Evolutionary conservation across 2,329 filamentous ascomycete genomes (phyloP).

Genomic region (Aplosporella prunicola): DNA sequence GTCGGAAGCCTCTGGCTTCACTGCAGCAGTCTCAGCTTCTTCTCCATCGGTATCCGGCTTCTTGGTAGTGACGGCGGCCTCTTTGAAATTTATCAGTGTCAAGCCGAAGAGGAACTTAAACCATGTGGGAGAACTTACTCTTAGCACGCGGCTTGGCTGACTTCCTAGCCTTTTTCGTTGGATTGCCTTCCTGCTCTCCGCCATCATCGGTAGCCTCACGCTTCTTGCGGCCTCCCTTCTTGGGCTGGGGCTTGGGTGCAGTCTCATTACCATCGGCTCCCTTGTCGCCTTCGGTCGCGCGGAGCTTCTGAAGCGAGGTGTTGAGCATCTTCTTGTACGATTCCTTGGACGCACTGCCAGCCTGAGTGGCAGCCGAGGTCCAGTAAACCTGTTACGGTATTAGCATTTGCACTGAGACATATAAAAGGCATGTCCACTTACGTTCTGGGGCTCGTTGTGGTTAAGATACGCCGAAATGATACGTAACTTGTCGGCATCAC

Average conservation of each 20-base stretch:
- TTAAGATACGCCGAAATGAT: not conserved
- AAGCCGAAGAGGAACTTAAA: not conserved
- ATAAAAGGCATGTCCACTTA: not conserved
- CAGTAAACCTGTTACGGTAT: slow-evolving; percentile 1
- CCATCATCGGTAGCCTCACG: not conserved
- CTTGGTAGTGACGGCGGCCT: not conserved
- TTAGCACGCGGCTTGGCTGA: not conserved
- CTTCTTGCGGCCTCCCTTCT: slow-evolving; percentile 5
- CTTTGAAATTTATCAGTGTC: not conserved
- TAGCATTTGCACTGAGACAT: too few species aligned
- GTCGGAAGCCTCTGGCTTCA: too few species aligned
- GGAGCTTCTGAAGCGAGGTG: not conserved
- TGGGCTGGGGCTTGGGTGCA: not conserved
- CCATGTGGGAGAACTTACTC: slow-evolving; percentile 4
- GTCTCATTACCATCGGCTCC: not conserved
- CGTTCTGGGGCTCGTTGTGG: slow-evolving; percentile 2
- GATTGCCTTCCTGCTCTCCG: not conserved
- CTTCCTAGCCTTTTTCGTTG: not conserved
- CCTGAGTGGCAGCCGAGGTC: not conserved
- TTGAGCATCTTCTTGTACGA: slow-evolving; percentile 4
- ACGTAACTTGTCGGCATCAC: slow-evolving; percentile 4
- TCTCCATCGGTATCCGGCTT: too few species aligned
- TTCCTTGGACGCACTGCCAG: slow-evolving; percentile 1
- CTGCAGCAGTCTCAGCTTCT: too few species aligned
- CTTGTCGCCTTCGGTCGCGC: not conserved